Evolutionary conservation across 805 yeast species (phyloP).

Genomic region (Myxozyma nipponensis): DNA sequence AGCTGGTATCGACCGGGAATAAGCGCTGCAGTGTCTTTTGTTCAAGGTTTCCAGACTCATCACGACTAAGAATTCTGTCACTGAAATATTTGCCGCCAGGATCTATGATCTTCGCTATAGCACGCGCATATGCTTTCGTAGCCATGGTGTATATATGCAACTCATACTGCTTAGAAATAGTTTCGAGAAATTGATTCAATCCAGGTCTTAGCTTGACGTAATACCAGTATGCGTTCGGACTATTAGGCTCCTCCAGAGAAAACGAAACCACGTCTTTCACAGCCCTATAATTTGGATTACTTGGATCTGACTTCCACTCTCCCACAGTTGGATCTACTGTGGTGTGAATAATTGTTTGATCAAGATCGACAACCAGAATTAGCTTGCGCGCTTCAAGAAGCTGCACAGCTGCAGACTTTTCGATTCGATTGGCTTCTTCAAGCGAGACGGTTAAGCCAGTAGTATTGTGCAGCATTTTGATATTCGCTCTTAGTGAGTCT

Average conservation of each 20-base stretch:
- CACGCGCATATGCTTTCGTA: slow-evolving; percentile 85
- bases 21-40: slow-evolving; percentile 83
- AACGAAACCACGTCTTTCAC: slow-evolving; percentile 78
- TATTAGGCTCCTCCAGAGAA: slow-evolving; percentile 64
- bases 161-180: slow-evolving; percentile 66
- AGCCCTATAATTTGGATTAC: slow-evolving; percentile 79
- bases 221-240: slow-evolving; percentile 51
- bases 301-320: slow-evolving; percentile 87
- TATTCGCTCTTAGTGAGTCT: slow-evolving; percentile 71
- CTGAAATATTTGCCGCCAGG: slow-evolving; percentile 85
- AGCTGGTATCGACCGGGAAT: slow-evolving; percentile 92
- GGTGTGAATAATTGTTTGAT: slow-evolving; percentile 96
- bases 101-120: slow-evolving; percentile 85
- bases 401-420: slow-evolving; percentile 58
- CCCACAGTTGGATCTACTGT: slow-evolving; percentile 97
- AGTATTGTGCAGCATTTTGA: slow-evolving; percentile 85
- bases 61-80: slow-evolving; percentile 85
- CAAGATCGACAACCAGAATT: slow-evolving; percentile 91
- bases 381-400: slow-evolving; percentile 62
- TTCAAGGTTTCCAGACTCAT: slow-evolving; percentile 88
- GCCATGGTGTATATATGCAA: slow-evolving; percentile 98
- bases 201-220: slow-evolving; percentile 93
- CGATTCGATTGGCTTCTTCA: slow-evolving; percentile 83
- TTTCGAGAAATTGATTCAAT: slow-evolving; percentile 62
- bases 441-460: slow-evolving; percentile 64